Evolutionary conservation across 495 filamentous ascomycete species (phyloP).

Genomic region (Daldinia decipiens): DNA sequence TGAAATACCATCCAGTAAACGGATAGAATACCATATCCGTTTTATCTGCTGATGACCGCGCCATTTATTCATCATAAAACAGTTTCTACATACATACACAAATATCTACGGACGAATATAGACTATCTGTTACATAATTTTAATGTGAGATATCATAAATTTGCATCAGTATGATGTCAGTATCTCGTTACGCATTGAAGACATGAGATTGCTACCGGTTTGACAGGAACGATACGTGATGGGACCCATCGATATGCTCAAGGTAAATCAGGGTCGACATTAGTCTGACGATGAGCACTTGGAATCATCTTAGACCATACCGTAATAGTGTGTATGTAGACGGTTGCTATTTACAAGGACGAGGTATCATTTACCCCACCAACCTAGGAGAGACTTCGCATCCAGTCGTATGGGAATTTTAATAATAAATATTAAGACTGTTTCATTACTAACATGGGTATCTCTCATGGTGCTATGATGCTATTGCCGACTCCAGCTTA

Average conservation of each 20-base stretch:
- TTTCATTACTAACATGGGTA: conserved; percentile 23
- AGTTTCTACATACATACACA: not conserved
- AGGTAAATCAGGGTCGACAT: conserved; percentile 16
- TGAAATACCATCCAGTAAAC: not conserved
- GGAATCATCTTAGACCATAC: not conserved
- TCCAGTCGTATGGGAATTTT: not conserved
- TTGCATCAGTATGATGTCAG: conserved; percentile 25
- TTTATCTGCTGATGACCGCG: conserved; percentile 14
- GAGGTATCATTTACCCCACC: not conserved
- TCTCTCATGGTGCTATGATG: conserved; percentile 1
- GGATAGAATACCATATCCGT: conserved; percentile 3
- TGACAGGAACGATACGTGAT: not conserved
- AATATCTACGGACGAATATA: not conserved
- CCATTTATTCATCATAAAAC: not conserved
- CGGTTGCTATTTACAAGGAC: not conserved
- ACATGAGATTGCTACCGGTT: not conserved
- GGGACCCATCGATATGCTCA: not conserved
- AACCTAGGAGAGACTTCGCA: too few species aligned
- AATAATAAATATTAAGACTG: not conserved
- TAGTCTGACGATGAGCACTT: not conserved
- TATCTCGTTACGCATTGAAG: not conserved
- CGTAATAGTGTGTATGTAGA: not conserved
- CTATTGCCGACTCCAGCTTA: not conserved
- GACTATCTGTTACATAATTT: not conserved
- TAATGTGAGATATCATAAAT: conserved; percentile 12